Evolutionary conservation across 1,284 basidiomycete genomes (phyloP).

Genomic region (Tranzscheliella williamsii): DNA sequence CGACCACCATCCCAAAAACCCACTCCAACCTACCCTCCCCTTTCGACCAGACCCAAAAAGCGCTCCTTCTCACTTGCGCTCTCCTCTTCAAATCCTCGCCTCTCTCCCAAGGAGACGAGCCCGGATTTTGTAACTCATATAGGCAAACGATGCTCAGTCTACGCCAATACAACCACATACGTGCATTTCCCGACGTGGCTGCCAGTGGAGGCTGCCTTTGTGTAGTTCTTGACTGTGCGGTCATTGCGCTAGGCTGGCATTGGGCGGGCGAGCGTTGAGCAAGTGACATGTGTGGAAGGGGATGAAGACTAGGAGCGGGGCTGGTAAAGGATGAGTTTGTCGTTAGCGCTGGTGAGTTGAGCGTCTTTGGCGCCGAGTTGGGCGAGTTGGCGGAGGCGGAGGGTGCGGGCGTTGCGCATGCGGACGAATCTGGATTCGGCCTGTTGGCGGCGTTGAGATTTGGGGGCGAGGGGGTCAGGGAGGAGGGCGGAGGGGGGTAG

Average conservation of each 20-base stretch:
- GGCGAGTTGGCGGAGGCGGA: slow-evolving; percentile 42
- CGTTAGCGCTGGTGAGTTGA: background rate
- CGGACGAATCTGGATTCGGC: slow-evolving; percentile 34
- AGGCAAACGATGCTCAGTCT: too few relatives aligned
- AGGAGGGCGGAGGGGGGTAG: slow-evolving; percentile 1
- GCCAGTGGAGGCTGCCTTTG: background rate
- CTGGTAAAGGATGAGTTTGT: slow-evolving; percentile 27
- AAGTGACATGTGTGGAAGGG: too few relatives aligned
- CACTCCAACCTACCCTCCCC: background rate
- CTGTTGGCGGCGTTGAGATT: slow-evolving; percentile 6
- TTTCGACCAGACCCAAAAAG: slow-evolving; percentile 39
- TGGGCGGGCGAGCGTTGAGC: too few relatives aligned
- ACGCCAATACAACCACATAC: background rate
- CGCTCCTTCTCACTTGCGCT: background rate
- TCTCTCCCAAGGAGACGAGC: background rate
- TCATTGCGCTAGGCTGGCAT: background rate
- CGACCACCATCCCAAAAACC: background rate
- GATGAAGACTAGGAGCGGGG: slow-evolving; percentile 7
- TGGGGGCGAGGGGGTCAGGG: background rate
- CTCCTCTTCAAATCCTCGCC: background rate
- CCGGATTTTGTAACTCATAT: slow-evolving; percentile 37
- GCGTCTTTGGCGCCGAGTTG: slow-evolving; percentile 41
- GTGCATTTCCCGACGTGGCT: background rate
- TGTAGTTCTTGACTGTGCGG: background rate
- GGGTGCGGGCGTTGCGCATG: slow-evolving; percentile 25